phyloP scores from a whole-genome alignment of 106 monocot species.

The Allium cepa region DNA sequence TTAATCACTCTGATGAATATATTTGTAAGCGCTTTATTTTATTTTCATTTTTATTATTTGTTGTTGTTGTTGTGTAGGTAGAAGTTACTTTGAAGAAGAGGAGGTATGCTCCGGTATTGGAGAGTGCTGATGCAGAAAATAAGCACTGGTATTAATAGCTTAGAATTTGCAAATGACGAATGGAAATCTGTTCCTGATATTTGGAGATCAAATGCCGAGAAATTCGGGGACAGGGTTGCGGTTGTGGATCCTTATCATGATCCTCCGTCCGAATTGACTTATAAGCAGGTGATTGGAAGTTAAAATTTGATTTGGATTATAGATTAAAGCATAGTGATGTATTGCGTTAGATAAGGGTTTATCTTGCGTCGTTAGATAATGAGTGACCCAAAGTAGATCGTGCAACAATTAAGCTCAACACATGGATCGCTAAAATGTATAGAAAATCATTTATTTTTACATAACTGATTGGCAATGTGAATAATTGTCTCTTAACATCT shows the following conservation, averaged over 20 bases:
- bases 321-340: too few species aligned
- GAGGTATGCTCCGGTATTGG: constrained; percentile 55
- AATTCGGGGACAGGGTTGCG: constrained; percentile 67
- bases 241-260: constrained; percentile 83
- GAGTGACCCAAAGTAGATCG: too few species aligned
- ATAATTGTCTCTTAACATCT: too few species aligned
- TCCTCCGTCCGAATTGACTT: constrained; percentile 63
- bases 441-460: too few species aligned
- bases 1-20: neutral
- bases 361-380: too few species aligned
- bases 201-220: constrained; percentile 67
- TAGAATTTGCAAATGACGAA: constrained; percentile 19
- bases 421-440: too few species aligned
- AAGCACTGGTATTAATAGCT: neutral
- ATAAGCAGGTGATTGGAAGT: constrained; percentile 54
- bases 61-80: neutral
- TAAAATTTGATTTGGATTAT: too few species aligned
- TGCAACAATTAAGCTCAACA: too few species aligned
- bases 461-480: too few species aligned
- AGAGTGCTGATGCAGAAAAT: constrained; percentile 19
- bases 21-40: neutral
- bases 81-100: constrained; percentile 31
- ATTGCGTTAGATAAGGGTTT: too few species aligned
- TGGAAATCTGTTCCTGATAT: constrained; percentile 96
- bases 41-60: neutral